Percentiles rank a stretch among this genome's conserved stretches.
Conservation (phyloP, 2,329 filamentous ascomycete species). For the Rutstroemia sp. region DNA sequence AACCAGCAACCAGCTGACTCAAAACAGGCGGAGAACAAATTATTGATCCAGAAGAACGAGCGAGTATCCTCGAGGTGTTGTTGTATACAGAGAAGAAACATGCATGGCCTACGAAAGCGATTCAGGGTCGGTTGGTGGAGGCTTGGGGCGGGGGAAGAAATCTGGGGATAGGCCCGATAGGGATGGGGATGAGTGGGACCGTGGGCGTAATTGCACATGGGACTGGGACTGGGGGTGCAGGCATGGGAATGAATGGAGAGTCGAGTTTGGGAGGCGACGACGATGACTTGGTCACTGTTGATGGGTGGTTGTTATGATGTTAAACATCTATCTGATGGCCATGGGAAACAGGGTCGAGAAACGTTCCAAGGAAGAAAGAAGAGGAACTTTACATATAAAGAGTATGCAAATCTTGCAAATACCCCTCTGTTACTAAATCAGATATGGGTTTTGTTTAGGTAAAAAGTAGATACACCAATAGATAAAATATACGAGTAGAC, state of each 20-base stretch:
- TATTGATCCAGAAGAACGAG: slow-evolving; percentile 24
- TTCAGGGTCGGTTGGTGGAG: slow-evolving; percentile 26
- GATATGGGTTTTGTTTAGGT: too few species aligned
- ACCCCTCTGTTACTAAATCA: too few species aligned
- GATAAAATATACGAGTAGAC: too few species aligned
- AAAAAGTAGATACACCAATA: too few species aligned
- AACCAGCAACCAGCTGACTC: not conserved
- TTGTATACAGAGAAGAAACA: slow-evolving; percentile 21
- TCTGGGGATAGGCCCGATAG: too few species aligned
- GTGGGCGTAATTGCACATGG: too few species aligned
- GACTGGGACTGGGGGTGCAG: not conserved
- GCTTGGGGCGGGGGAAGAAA: slow-evolving; percentile 26
- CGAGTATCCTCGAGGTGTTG: slow-evolving; percentile 26
- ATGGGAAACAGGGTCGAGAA: too few species aligned
- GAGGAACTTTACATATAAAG: too few species aligned
- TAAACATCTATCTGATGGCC: too few species aligned
- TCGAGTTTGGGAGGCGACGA: not conserved
- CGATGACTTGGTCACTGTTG: not conserved
- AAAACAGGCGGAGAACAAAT: slow-evolving; percentile 26
- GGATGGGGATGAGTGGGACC: too few species aligned
- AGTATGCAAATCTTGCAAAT: too few species aligned
- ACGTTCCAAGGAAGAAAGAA: too few species aligned
- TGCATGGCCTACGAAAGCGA: slow-evolving; percentile 32
- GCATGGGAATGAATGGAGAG: not conserved
- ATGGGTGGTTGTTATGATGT: not conserved